Evolutionary conservation across 2,329 filamentous ascomycete genomes (phyloP), one percentile per base, ranked within the genome.

Genomic region (Fusarium sacchari): DNA sequence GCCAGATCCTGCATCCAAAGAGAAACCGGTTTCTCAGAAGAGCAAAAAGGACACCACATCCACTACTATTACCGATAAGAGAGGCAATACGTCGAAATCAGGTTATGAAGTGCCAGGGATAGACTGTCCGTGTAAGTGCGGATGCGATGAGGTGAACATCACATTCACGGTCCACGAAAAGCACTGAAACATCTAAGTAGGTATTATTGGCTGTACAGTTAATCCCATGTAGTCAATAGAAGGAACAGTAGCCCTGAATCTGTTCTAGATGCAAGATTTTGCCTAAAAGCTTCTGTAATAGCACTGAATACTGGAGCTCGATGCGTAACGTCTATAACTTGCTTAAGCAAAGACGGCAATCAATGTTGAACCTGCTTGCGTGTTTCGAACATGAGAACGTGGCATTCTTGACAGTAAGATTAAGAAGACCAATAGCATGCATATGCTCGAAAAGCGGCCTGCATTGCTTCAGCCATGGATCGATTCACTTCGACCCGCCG

Each of bases 191-290:
- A 18, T 1, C 2, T 7, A 34, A 14, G 7, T 3, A 34, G 4
- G 6, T 15, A 10, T 2, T 20, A 4, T 3, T 24, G 17, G 9
- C 6, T 7, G 6, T 6, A 4, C 13, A 9, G 15, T 2, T 11
- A 7, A 7, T 18, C 1, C 9, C 8, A n/a, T 14, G 7, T 3
- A 30, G 22, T 3, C 8, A 2, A 17, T 0, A 49, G 0, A n/a
- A 0, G 6, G 8, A 22, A 30, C 13, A 6, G 0, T 1, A 47
- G 6, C 3, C 12, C 11, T 0, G 0, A 5, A n/a, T 49, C 7
- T 12, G 5, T 15, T 17, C 10, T 6, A 11, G 5, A n/a, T 6
- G 8, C 3, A 18, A 17, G 0, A 3, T 13, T 47, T 7, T 13
- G 8, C 14, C 2, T 11, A 18, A 6, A 30, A 30, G 20, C 7